These are phyloP conservation scores for Rhodomyrtus tomentosa DNA, from an alignment of 345 rosid genomes.

Conservation along the genomic window DNA sequence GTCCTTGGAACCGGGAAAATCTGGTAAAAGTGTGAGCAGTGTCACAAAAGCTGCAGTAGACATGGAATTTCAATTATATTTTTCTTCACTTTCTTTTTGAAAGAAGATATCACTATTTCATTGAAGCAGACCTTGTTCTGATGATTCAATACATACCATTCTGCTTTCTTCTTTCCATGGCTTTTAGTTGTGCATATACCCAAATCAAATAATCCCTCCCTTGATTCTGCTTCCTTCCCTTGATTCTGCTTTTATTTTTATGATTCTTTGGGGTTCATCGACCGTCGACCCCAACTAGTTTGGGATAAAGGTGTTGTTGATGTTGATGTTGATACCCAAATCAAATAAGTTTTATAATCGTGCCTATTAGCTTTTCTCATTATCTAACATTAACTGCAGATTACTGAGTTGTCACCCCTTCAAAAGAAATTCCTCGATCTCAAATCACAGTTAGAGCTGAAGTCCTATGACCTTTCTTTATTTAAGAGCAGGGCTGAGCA, in stretches of 20 bases:
- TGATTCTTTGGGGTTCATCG: no score
- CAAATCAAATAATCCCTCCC: background rate
- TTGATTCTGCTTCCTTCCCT: no score
- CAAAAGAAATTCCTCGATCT: slow-evolving; percentile 61
- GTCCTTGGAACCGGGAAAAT: background rate
- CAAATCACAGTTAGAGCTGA: slow-evolving; percentile 72
- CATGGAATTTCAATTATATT: background rate
- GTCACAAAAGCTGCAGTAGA: background rate
- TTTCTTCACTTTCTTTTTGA: background rate
- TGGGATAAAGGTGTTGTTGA: no score
- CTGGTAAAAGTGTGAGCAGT: background rate
- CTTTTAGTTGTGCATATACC: background rate
- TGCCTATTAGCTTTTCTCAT: background rate
- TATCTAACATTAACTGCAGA: slow-evolving; percentile 46
- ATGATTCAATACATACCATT: background rate
- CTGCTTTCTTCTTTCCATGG: background rate
- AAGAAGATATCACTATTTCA: background rate
- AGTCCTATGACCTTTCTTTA: slow-evolving; percentile 76
- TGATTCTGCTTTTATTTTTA: no score
- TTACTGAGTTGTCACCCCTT: slow-evolving; percentile 58
- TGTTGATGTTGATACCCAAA: no score
- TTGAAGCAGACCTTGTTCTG: background rate
- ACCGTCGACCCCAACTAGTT: no score
- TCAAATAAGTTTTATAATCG: background rate
- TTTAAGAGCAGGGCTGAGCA: slow-evolving; percentile 89